Evolutionary conservation across 2,329 filamentous ascomycete species (phyloP), one percentile per base, ranked within the genome.

Genomic region (Penicillium nordicum): DNA sequence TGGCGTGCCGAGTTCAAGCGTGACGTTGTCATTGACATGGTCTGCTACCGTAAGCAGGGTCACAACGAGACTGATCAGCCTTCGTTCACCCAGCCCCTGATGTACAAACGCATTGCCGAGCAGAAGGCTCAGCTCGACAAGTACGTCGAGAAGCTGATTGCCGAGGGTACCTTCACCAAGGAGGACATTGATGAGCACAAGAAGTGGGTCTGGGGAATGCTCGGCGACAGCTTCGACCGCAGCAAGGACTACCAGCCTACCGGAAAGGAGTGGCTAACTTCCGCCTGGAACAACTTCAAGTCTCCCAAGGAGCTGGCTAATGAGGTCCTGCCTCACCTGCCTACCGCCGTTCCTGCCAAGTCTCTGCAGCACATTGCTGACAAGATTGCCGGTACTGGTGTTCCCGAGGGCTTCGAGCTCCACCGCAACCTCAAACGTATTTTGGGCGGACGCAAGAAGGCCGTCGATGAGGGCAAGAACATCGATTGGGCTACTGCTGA

Each of bases 1-100:
- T 99, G 93, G 92, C 92, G 94, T 70, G 94, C 94, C 60, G 89
- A 97, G 81, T 99, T 97, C 84, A 95, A 96, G 83, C 90, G 92
- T 73, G 94, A 99, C 74, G 93, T 97, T 61, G 92, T 99, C 67
- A 91, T 99, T 70, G 94, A 99, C 76, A 86, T 99, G 69, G 92
- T 97, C 72, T 99, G 94, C 84, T 99, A 99, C 84, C 89, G 94
- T 72, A 99, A 97, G 81, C 87, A 97, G 76, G 94, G 94, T 61
- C 94, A 99, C 86, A 99, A 99, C 80, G 94, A 99, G 82, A 99
- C 94, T 11, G 94, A 99, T 74, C 94, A 99, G 82, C 94, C 94
- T 46, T 96, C 93, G 40, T 99, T 99, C 82, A 99, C 94, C n/a
- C 94, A 99, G 76, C 94, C 94, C 40, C 80, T 97, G 67, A 99